These are phyloP conservation scores for Monilinia laxa DNA, from an alignment of 2,329 filamentous ascomycete genomes.

Conservation along the genomic window DNA sequence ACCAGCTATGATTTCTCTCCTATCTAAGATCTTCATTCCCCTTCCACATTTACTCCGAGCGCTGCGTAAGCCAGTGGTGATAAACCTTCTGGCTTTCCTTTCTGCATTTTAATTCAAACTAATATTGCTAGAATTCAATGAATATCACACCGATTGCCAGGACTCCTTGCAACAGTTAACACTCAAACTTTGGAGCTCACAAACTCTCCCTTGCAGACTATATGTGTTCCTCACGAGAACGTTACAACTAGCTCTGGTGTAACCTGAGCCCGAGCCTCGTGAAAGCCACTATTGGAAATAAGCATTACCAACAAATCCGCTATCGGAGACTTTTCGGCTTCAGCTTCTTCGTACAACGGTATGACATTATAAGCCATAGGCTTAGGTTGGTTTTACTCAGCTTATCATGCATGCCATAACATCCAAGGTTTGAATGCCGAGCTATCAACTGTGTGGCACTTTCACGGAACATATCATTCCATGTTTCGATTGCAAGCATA, in stretches of 20 bases:
- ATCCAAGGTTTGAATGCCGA: not conserved
- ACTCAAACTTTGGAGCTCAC: not conserved
- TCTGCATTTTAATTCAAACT: not conserved
- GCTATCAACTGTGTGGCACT: not conserved
- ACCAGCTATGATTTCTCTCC: not conserved
- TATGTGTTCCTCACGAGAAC: not conserved
- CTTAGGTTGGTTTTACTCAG: not conserved
- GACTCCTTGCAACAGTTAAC: not conserved
- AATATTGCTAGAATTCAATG: not conserved
- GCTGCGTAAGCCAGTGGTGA: not conserved
- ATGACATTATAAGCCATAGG: not conserved
- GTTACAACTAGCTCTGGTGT: not conserved
- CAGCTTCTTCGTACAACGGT: not conserved
- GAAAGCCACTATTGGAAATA: not conserved
- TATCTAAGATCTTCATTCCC: not conserved
- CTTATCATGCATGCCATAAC: slow-evolving; percentile 1
- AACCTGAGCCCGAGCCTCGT: not conserved
- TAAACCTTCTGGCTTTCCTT: not conserved
- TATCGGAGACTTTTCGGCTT: not conserved
- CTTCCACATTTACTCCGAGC: not conserved
- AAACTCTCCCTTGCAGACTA: not conserved
- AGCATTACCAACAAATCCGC: slow-evolving; percentile 5
- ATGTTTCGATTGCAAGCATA: slow-evolving; percentile 6
- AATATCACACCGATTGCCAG: not conserved
- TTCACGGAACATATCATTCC: not conserved